phyloP scores from a whole-genome alignment of 2,329 filamentous ascomycete species.

The Clarireedia paspali region DNA sequence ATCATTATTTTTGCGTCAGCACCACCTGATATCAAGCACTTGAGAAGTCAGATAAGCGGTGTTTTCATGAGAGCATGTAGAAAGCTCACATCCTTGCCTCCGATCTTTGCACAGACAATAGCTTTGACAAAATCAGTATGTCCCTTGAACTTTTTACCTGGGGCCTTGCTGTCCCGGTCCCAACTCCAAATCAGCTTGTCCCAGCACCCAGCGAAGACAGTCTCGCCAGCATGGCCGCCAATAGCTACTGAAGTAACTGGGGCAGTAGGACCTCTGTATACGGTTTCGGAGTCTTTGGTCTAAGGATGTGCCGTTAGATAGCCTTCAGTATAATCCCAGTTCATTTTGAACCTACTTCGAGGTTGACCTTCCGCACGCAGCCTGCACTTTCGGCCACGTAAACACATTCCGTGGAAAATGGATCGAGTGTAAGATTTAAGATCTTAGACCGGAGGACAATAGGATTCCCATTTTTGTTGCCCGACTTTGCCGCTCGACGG shows the following conservation, averaged over 20 bases:
- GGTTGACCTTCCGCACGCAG: conserved; percentile 61
- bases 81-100: conserved; percentile 44
- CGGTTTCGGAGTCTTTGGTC: conserved; percentile 36
- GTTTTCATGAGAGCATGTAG: neutral
- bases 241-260: conserved; percentile 74
- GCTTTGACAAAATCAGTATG: conserved; percentile 91
- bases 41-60: conserved; percentile 1
- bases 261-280: conserved; percentile 67
- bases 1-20: conserved; percentile 76
- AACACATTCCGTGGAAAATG: conserved; percentile 49
- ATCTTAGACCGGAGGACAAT: conserved; percentile 80
- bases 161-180: conserved; percentile 51
- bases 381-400: conserved; percentile 87
- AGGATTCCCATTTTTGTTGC: conserved; percentile 76
- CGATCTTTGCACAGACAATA: conserved; percentile 54
- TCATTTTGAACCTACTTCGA: conserved; percentile 57
- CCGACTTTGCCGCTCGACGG: conserved; percentile 60
- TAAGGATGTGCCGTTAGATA: conserved; percentile 20
- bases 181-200: conserved; percentile 89
- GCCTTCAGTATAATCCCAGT: neutral
- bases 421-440: conserved; percentile 64
- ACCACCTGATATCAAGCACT: conserved; percentile 61
- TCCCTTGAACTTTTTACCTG: conserved; percentile 57
- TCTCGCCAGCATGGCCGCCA: conserved; percentile 46
- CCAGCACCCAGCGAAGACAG: conserved; percentile 84